A percentile compares a stretch with the other conserved stretches of the same genome.
phyloP scores from a whole-genome alignment of 805 yeast genomes.

The Cyberlindnera euphorbiiphila region DNA sequence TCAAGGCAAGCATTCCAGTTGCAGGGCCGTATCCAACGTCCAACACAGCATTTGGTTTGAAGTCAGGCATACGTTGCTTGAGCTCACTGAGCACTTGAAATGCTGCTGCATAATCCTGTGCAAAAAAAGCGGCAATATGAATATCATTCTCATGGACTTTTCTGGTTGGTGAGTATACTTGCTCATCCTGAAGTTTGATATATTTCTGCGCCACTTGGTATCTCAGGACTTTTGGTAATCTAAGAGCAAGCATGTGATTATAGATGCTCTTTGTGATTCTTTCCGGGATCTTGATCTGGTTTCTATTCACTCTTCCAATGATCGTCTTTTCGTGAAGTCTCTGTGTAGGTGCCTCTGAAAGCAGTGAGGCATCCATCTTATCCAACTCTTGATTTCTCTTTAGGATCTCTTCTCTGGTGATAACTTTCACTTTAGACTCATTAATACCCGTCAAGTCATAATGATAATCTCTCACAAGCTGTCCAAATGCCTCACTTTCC shows the following conservation, averaged over 20 bases:
- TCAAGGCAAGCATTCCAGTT: constrained; percentile 83
- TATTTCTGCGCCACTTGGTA: constrained; percentile 57
- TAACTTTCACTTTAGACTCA: constrained; percentile 31
- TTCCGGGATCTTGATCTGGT: constrained; percentile 52
- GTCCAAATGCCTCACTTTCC: constrained; percentile 41
- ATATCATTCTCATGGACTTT: constrained; percentile 64
- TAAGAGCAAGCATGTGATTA: constrained; percentile 56
- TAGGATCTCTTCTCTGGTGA: constrained; percentile 32
- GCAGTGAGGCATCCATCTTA: not conserved
- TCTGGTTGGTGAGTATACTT: constrained; percentile 47
- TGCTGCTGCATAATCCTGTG: constrained; percentile 74
- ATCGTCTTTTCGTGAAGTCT: constrained; percentile 57
- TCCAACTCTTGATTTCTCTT: constrained; percentile 14
- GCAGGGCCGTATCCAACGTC: constrained; percentile 92
- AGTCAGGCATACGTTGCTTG: constrained; percentile 50
- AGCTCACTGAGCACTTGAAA: constrained; percentile 66
- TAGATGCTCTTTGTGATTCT: constrained; percentile 55
- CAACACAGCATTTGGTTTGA: constrained; percentile 63
- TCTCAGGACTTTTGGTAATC: constrained; percentile 61
- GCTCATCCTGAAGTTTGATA: constrained; percentile 46
- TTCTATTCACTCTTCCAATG: constrained; percentile 47
- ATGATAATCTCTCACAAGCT: constrained; percentile 35
- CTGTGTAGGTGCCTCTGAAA: constrained; percentile 1
- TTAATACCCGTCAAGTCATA: constrained; percentile 32
- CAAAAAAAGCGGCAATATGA: constrained; percentile 72